phyloP scores from a whole-genome alignment of 208 protist genomes.

The Trypanosomatidae sp. region DNA sequence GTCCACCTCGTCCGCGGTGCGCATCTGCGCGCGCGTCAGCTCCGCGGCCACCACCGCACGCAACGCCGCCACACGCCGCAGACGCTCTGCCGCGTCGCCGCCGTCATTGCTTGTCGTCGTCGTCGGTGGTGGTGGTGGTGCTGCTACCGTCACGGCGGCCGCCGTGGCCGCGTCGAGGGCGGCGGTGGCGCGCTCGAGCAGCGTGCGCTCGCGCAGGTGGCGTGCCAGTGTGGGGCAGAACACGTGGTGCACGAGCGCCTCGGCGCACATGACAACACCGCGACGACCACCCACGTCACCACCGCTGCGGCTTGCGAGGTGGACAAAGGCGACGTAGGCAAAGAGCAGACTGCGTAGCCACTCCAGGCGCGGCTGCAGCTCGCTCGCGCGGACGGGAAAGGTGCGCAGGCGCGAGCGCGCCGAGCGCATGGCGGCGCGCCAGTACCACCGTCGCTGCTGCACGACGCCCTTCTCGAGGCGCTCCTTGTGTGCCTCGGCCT shows the following conservation, averaged over 20 bases:
- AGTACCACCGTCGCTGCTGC: conserved; percentile 83
- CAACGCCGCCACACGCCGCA: not conserved
- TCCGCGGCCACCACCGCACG: conserved; percentile 9
- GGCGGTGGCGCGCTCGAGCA: not conserved
- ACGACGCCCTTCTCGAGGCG: conserved; percentile 66
- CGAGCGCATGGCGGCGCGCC: conserved; percentile 58
- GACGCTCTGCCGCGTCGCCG: too few species aligned
- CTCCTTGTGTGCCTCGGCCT: conserved; percentile 47
- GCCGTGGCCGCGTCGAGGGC: not conserved
- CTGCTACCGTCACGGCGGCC: not conserved
- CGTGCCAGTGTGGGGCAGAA: conserved; percentile 44
- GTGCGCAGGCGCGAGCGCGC: conserved; percentile 35
- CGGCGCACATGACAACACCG: conserved; percentile 23
- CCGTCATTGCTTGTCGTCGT: too few species aligned
- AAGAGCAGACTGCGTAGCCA: conserved; percentile 70
- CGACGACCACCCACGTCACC: too few species aligned
- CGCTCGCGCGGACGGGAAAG: conserved; percentile 52
- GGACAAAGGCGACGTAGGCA: conserved; percentile 67
- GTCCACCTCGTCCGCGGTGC: conserved; percentile 33
- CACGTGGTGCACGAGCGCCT: conserved; percentile 36
- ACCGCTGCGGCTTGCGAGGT: conserved; percentile 48
- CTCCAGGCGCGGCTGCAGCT: conserved; percentile 71
- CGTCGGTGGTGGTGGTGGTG: conserved; percentile 3
- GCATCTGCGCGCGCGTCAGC: conserved; percentile 10
- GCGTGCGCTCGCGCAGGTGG: conserved; percentile 2